These are phyloP conservation scores for Aspergillus flavus DNA, from an alignment of 2,329 filamentous ascomycete species.

Conservation along the genomic window DNA sequence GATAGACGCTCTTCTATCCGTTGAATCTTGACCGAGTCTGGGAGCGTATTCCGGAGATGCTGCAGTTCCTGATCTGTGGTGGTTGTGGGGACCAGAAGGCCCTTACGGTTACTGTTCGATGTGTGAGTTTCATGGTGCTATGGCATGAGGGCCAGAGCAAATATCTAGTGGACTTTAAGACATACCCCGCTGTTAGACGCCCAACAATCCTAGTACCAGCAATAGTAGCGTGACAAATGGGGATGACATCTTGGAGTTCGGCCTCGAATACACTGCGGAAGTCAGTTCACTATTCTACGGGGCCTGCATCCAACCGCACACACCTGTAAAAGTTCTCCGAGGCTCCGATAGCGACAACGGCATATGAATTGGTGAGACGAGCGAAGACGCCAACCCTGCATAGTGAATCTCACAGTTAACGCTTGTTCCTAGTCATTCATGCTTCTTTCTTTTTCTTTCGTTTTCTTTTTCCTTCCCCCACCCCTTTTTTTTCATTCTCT, in stretches of 20 bases:
- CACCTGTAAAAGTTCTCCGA: conserved; percentile 98
- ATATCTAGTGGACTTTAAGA: conserved; percentile 9
- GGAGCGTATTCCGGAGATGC: conserved; percentile 92
- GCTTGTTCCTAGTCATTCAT: neutral
- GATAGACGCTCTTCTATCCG: conserved; percentile 96
- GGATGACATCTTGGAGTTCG: conserved; percentile 95
- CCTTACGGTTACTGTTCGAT: conserved; percentile 78
- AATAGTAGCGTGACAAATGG: conserved; percentile 95
- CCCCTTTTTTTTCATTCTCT: neutral
- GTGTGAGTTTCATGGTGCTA: conserved; percentile 1
- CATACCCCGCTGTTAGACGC: conserved; percentile 86
- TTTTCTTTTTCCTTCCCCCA: neutral
- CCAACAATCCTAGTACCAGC: conserved; percentile 95
- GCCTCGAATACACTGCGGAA: conserved; percentile 82
- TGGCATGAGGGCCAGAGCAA: too few species aligned
- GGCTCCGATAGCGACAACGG: conserved; percentile 88
- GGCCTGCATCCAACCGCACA: conserved; percentile 18
- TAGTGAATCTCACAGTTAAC: conserved; percentile 4
- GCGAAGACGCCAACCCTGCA: conserved; percentile 91
- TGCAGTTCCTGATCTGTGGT: conserved; percentile 98
- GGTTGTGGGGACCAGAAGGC: conserved; percentile 90
- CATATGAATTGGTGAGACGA: conserved; percentile 96
- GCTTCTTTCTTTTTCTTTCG: neutral
- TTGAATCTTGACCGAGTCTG: conserved; percentile 90
- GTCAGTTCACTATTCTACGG: neutral